Conservation (phyloP, 352 stramenopile species). For the Globisporangium spiculum region DNA sequence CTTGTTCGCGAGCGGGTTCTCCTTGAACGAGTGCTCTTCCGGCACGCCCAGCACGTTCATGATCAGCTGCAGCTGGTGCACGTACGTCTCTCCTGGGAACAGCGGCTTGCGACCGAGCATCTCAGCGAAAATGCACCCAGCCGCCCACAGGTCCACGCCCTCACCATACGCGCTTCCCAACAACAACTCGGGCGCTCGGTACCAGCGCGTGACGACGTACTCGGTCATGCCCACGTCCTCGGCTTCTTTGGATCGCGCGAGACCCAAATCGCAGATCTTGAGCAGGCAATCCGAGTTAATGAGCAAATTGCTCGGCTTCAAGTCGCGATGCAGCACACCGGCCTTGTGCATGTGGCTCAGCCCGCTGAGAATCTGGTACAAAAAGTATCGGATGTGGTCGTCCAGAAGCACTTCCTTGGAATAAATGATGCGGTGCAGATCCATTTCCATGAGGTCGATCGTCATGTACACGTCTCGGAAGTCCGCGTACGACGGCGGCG, state of each 20-base stretch:
- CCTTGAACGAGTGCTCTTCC: slow-evolving; percentile 86
- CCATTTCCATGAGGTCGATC: slow-evolving; percentile 92
- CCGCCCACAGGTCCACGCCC: slow-evolving; percentile 83
- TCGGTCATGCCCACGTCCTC: slow-evolving; percentile 91
- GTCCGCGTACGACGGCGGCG: slow-evolving; percentile 76
- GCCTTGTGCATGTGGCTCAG: slow-evolving; percentile 86
- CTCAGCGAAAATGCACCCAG: slow-evolving; percentile 86
- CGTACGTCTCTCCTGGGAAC: slow-evolving; percentile 84
- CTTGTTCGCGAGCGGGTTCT: slow-evolving; percentile 86
- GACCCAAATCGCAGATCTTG: slow-evolving; percentile 96
- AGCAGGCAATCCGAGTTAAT: slow-evolving; percentile 94
- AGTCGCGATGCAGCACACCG: slow-evolving; percentile 80
- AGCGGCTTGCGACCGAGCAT: slow-evolving; percentile 86
- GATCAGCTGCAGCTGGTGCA: slow-evolving; percentile 86
- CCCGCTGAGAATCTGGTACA: slow-evolving; percentile 91
- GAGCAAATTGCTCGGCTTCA: slow-evolving; percentile 87
- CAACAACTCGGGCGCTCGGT: slow-evolving; percentile 82
- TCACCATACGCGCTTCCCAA: slow-evolving; percentile 83
- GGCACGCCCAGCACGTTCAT: slow-evolving; percentile 88
- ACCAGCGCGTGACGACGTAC: slow-evolving; percentile 90
- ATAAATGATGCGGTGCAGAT: slow-evolving; percentile 92
- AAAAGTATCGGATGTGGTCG: slow-evolving; percentile 92
- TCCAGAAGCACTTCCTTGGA: slow-evolving; percentile 90
- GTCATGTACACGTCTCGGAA: slow-evolving; percentile 91
- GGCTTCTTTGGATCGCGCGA: slow-evolving; percentile 86